A percentile compares a stretch with the other conserved stretches of the same genome.
Evolutionary conservation across 768 basidiomycete genomes (phyloP).

Genomic region (Hericium alpestre): DNA sequence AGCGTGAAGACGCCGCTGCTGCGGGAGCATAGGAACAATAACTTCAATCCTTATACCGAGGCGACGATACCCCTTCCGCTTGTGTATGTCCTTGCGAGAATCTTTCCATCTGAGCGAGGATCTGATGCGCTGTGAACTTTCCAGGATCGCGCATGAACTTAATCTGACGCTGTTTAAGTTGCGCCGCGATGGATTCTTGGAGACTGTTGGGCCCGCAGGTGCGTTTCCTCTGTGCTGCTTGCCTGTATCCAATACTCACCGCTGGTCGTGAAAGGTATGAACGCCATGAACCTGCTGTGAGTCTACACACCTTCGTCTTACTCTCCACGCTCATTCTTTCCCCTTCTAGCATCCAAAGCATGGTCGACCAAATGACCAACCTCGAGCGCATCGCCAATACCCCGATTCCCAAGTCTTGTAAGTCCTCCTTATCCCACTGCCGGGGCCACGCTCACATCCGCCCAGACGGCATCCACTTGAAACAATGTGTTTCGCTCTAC

Average conservation of each 20-base stretch:
- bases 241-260: not conserved
- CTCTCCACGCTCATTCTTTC: not conserved
- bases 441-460: not conserved
- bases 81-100: slow-evolving; percentile 35
- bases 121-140: not conserved
- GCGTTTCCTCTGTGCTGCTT: slow-evolving; percentile 10
- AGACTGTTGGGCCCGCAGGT: slow-evolving; percentile 86
- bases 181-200: slow-evolving; percentile 71
- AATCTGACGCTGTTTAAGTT: slow-evolving; percentile 59
- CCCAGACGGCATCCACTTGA: slow-evolving; percentile 81
- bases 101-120: not conserved
- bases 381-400: slow-evolving; percentile 93
- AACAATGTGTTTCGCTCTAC: slow-evolving; percentile 91
- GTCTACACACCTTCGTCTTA: slow-evolving; percentile 10
- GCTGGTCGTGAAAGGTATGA: slow-evolving; percentile 40
- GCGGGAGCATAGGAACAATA: slow-evolving; percentile 41
- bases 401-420: slow-evolving; percentile 69
- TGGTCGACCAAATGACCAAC: slow-evolving; percentile 75
- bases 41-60: slow-evolving; percentile 45
- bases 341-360: slow-evolving; percentile 49
- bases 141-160: slow-evolving; percentile 76
- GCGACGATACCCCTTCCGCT: slow-evolving; percentile 64
- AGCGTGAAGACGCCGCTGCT: slow-evolving; percentile 55
- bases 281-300: slow-evolving; percentile 64
- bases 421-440: slow-evolving; percentile 15